Base-by-base conservation (phyloP, 208 protist species). In the Trypanosoma lewisi region DNA sequence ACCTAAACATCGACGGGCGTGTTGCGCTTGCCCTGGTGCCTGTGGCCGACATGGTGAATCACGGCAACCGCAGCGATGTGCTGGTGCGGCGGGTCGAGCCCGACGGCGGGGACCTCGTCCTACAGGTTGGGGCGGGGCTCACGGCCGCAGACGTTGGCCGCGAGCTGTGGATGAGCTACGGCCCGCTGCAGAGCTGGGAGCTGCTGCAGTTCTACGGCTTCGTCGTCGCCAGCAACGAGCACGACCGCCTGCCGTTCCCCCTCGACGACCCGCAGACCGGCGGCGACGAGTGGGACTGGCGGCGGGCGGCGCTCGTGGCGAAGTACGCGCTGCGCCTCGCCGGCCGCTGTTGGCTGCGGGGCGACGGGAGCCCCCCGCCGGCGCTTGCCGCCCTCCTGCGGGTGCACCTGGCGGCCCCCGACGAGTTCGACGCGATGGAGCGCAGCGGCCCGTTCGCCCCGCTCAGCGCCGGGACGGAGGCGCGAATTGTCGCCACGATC, bases 171-270 rank as follows among this genome's bases (percentile, higher is more conserved):
- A 95, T 97, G 89, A 94, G 87, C 73, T 97, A 97, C 75, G 92
- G 92, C n/a, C 92, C 92, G 9, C 73, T 97, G 62, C 89, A 97
- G 70, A 95, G 92, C 74, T 95, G 87, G 87, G 87, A 97, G 78
- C 73, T 97, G 64, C 75, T 97, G 48, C 75, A 88, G 69, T 83
- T 85, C 68, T 97, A 97, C 75, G 92, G 92, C n/a, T 97, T 97
- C 61, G 85, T 92, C 21, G 57, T 94, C 21, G 66, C 67, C 12
- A 76, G 84, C 34, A 96, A 96, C 64, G 78, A 75, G 39, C 72
- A 92, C 60, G 87, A 96, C 61, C 83, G 77, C 66, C 72, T 96
- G 28, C 91, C 91, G 11, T 93, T 96, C 64, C 87, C 91, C 0
- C 55, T 94, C 27, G 53, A 66, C 23, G 2, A 83, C n/a, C 52